A percentile compares a stretch with the other conserved stretches of the same genome.
Conservation (phyloP, 495 filamentous ascomycete species). For the Lasiosphaeriaceae sp. region DNA sequence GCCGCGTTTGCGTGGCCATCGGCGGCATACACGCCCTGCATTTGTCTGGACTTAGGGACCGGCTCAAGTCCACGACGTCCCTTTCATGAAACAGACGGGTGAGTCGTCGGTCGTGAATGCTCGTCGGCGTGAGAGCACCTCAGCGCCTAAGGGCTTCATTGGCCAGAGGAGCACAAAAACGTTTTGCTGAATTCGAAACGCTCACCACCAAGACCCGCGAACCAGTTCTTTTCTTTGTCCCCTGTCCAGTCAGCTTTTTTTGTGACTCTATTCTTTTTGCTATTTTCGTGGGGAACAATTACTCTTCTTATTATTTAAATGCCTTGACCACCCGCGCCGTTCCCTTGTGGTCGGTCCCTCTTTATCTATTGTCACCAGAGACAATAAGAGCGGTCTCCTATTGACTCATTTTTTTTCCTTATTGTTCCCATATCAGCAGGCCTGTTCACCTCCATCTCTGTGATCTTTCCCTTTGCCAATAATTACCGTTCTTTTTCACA, state of each 20-base stretch:
- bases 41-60: not conserved
- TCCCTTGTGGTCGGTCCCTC: not conserved
- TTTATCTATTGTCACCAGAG: not conserved
- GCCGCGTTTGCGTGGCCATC: not conserved
- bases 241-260: not conserved
- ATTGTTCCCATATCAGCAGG: slow-evolving; percentile 1
- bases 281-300: not conserved
- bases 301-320: slow-evolving; percentile 1
- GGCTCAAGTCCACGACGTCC: slow-evolving; percentile 11
- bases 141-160: slow-evolving; percentile 34
- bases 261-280: not conserved
- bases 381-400: slow-evolving; percentile 8
- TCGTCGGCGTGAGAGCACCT: slow-evolving; percentile 13
- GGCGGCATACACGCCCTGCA: not conserved
- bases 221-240: slow-evolving; percentile 19
- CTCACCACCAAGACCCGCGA: slow-evolving; percentile 13
- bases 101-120: not conserved
- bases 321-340: not conserved
- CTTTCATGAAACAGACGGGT: slow-evolving; percentile 17
- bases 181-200: slow-evolving; percentile 31
- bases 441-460: not conserved
- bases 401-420: not conserved
- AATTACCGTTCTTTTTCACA: slow-evolving; percentile 1
- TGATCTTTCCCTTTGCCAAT: not conserved
- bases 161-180: slow-evolving; percentile 25